A percentile compares a stretch with the other conserved stretches of the same genome.
phyloP scores from a whole-genome alignment of 1,284 basidiomycete species.

The Amylostereum chailletii region DNA sequence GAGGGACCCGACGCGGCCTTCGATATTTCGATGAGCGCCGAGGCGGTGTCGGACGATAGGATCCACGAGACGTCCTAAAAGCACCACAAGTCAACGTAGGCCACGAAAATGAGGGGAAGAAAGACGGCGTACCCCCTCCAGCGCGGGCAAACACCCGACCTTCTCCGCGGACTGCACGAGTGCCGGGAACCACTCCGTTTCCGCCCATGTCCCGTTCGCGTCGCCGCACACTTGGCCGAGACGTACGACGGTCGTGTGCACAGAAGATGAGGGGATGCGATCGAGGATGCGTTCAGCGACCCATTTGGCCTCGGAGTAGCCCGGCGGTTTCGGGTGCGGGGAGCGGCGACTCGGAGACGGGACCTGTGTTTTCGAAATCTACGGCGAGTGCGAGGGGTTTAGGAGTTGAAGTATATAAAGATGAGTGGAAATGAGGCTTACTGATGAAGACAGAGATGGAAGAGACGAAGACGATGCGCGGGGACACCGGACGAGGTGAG shows the following conservation, averaged over 20 bases:
- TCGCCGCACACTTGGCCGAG: constrained; percentile 22
- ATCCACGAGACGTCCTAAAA: constrained; percentile 20
- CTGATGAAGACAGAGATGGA: constrained; percentile 23
- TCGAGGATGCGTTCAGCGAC: constrained; percentile 21
- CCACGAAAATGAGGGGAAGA: not conserved
- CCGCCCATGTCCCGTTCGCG: constrained; percentile 19
- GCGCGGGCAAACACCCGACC: constrained; percentile 17
- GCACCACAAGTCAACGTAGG: not conserved
- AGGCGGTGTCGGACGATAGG: constrained; percentile 16
- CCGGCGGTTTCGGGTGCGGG: constrained; percentile 15
- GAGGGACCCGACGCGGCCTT: constrained; percentile 4
- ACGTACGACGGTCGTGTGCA: constrained; percentile 17
- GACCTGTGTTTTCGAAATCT: constrained; percentile 12
- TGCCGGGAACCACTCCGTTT: constrained; percentile 21
- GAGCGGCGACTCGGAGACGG: constrained; percentile 13
- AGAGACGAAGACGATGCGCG: constrained; percentile 23
- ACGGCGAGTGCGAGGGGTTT: not conserved
- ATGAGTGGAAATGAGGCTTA: constrained; percentile 6
- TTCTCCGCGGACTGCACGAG: constrained; percentile 18
- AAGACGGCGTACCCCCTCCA: constrained; percentile 14
- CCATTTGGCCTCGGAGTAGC: constrained; percentile 27
- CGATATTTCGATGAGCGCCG: constrained; percentile 15
- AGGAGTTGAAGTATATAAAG: not conserved
- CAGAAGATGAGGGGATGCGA: constrained; percentile 16
- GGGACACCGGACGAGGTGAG: constrained; percentile 16